Percentiles rank a stretch among this genome's conserved stretches.
phyloP scores from a whole-genome alignment of 108 stramenopile genomes.

The Aurantiochytrium sp. region DNA sequence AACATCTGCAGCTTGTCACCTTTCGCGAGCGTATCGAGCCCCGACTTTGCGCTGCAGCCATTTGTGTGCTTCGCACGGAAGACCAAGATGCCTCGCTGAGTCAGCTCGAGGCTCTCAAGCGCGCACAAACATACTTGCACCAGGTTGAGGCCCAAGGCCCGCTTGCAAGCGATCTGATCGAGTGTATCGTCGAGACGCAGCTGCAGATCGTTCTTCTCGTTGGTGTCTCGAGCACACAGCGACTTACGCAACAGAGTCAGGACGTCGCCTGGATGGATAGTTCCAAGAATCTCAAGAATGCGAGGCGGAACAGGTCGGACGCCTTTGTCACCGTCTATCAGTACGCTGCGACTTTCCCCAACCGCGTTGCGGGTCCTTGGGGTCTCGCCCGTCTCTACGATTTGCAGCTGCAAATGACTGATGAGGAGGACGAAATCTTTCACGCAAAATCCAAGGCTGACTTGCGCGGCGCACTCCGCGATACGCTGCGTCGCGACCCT shows the following conservation, averaged over 20 bases:
- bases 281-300: not conserved
- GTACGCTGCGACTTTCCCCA: not conserved
- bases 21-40: not conserved
- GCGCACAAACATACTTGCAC: not conserved
- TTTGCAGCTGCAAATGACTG: slow-evolving; percentile 8
- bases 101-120: not conserved
- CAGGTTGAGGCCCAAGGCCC: not conserved
- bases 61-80: not conserved
- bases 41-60: not conserved
- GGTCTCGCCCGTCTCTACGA: not conserved
- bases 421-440: not conserved
- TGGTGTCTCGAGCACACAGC: not conserved
- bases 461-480: not conserved
- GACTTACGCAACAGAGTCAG: not conserved
- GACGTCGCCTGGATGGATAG: not conserved
- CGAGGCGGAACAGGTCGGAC: not conserved
- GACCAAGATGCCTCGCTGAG: not conserved
- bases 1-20: not conserved
- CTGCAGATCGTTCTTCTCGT: not conserved
- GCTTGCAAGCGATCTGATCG: not conserved
- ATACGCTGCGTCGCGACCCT: not conserved
- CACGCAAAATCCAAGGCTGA: not conserved
- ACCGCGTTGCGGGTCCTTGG: not conserved
- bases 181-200: not conserved
- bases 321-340: not conserved